Evolutionary conservation across 2,329 filamentous ascomycete species (phyloP), one percentile per base, ranked within the genome.

Genomic region (Fusarium heterosporum): DNA sequence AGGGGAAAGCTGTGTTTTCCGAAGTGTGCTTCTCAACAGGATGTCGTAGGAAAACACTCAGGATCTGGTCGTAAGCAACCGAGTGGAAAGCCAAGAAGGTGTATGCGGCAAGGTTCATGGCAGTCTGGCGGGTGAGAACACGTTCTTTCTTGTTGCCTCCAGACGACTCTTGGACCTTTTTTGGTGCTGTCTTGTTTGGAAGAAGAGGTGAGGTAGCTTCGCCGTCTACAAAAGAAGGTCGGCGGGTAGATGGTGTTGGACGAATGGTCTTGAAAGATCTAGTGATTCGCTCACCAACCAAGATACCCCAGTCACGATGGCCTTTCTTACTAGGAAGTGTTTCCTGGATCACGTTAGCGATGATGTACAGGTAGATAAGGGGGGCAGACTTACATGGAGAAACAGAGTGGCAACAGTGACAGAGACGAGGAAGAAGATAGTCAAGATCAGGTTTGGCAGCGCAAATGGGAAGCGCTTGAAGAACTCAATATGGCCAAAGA

Each of bases 1-100:
- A 90, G 0, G 94, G 94, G 0, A 93, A 83, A 3, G 83, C 79
- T 0, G 83, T 86, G 72, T 87, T 87, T 12, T 88, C 81, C 0
- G 85, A 80, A 0, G 87, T 86, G 57, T 87, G 84, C 45, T 85
- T 78, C 32, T 85, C 78, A 6, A 83, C 74, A 0, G 91, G 90
- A 67, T 93, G 90, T 78, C 97, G 92, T 73, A 97, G 85, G 76
- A 97, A 97, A 1, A 97, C 93, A 4, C 93, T 92, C 2, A 98
- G 86, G 4, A 95, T 84, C 74, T 97, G 93, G 77, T 98, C 95
- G 74, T 89, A 97, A 1, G 93, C 89, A 38, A 96, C 88, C 0
- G 88, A 89, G 77, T 97, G 93, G 47, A 96, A 84, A 1, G 93
- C 91, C 17, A 98, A 83, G 48, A 96, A 83, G 2, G 90, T 90